phyloP scores from a whole-genome alignment of 345 rosid genomes.

The Eucalyptus guilfoylei region DNA sequence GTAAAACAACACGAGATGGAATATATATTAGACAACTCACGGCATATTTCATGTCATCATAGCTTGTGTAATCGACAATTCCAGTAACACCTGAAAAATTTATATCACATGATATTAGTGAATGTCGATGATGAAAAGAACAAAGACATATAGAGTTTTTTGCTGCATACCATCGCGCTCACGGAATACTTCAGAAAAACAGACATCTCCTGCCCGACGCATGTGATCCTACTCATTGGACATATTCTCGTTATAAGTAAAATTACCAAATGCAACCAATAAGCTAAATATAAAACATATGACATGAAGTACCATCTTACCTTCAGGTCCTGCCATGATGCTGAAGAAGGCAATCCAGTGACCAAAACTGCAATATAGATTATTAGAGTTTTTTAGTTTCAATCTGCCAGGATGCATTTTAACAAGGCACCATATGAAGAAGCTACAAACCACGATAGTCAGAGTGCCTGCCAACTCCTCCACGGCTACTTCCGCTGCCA shows the following conservation, averaged over 20 bases:
- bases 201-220: conserved; percentile 98
- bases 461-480: conserved; percentile 66
- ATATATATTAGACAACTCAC: conserved; percentile 31
- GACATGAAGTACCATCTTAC: conserved; percentile 13
- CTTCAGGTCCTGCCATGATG: conserved; percentile 99
- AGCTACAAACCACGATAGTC: conserved; percentile 74
- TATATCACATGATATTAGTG: neutral
- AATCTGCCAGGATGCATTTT: neutral
- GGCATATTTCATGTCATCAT: conserved; percentile 93
- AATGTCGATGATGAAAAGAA: neutral
- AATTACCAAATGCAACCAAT: neutral
- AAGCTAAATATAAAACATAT: neutral
- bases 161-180: conserved; percentile 62
- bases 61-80: conserved; percentile 77
- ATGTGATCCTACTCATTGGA: conserved; percentile 68
- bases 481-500: conserved; percentile 52
- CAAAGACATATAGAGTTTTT: neutral
- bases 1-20: neutral
- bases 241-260: neutral
- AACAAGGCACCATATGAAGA: neutral
- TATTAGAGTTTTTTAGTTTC: neutral
- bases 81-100: conserved; percentile 57
- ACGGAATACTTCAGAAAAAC: conserved; percentile 87
- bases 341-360: conserved; percentile 89
- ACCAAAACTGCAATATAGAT: conserved; percentile 47